phyloP scores from a whole-genome alignment of 208 protist species.

The Crithidia bombi region DNA sequence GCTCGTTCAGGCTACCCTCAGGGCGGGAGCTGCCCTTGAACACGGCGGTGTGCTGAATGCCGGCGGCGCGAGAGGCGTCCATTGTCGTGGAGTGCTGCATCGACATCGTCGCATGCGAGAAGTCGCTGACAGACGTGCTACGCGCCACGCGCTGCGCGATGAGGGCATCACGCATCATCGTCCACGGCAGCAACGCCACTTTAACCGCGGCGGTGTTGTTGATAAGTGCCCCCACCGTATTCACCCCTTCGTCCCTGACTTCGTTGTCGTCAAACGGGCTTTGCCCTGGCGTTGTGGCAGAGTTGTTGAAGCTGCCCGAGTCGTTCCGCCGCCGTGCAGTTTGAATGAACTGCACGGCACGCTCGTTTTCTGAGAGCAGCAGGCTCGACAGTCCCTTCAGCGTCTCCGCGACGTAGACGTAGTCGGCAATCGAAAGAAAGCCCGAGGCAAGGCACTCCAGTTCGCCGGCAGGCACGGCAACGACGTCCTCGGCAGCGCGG shows the following conservation, averaged over 20 bases:
- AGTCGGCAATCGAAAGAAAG: conserved; percentile 38
- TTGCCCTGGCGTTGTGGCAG: neutral
- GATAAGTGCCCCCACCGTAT: neutral
- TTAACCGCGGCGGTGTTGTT: neutral
- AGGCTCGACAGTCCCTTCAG: conserved; percentile 9
- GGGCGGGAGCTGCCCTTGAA: neutral
- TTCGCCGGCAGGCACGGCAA: conserved; percentile 19
- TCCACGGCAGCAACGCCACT: conserved; percentile 6
- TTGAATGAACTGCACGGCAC: neutral
- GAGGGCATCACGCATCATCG: conserved; percentile 21
- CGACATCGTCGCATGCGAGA: conserved; percentile 4
- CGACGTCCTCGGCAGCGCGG: conserved; percentile 1
- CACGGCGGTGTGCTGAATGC: neutral
- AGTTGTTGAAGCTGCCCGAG: conserved; percentile 7
- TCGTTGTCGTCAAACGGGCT: neutral
- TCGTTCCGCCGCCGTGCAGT: neutral
- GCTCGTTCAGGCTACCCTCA: neutral
- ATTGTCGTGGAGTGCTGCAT: neutral
- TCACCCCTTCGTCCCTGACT: neutral
- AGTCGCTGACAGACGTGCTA: neutral
- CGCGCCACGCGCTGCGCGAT: neutral
- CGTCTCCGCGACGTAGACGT: conserved; percentile 25
- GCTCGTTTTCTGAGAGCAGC: conserved; percentile 8
- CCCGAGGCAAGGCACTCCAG: conserved; percentile 44
- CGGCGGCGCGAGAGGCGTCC: neutral